A percentile compares a stretch with the other conserved stretches of the same genome.
phyloP scores from a whole-genome alignment of 805 yeast genomes.

The Ogataea paradorogensis region DNA sequence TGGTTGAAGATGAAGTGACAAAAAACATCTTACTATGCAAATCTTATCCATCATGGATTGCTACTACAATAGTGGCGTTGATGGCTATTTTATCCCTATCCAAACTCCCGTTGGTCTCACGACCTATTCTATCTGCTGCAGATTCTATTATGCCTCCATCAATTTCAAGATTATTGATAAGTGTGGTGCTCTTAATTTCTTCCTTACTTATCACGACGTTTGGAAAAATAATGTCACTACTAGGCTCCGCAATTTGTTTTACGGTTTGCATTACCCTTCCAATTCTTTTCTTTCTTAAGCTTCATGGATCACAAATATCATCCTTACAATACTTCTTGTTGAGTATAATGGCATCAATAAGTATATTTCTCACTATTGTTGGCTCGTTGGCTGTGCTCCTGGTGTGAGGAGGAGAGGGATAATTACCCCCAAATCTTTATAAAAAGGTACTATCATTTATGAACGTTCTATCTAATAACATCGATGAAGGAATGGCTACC shows the following conservation, averaged over 20 bases:
- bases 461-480: slow-evolving; percentile 1
- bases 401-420: slow-evolving; percentile 14
- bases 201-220: slow-evolving; percentile 73
- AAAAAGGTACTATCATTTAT: not conserved
- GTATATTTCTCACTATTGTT: slow-evolving; percentile 47
- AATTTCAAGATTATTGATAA: slow-evolving; percentile 45
- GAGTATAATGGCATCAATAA: slow-evolving; percentile 41
- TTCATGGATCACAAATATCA: slow-evolving; percentile 46
- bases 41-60: slow-evolving; percentile 48
- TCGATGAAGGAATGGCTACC: slow-evolving; percentile 27
- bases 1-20: slow-evolving; percentile 51
- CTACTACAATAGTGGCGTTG: slow-evolving; percentile 53
- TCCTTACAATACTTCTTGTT: slow-evolving; percentile 39
- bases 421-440: not conserved
- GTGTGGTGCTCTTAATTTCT: slow-evolving; percentile 52
- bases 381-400: slow-evolving; percentile 58
- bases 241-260: slow-evolving; percentile 81
- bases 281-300: slow-evolving; percentile 60
- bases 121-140: slow-evolving; percentile 73
- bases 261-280: slow-evolving; percentile 79
- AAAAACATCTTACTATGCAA: slow-evolving; percentile 42
- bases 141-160: slow-evolving; percentile 36
- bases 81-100: slow-evolving; percentile 85
- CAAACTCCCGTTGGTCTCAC: slow-evolving; percentile 77
- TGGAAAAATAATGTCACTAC: slow-evolving; percentile 74